phyloP scores from a whole-genome alignment of 352 stramenopile species.

The Phytophthora cryptogea region DNA sequence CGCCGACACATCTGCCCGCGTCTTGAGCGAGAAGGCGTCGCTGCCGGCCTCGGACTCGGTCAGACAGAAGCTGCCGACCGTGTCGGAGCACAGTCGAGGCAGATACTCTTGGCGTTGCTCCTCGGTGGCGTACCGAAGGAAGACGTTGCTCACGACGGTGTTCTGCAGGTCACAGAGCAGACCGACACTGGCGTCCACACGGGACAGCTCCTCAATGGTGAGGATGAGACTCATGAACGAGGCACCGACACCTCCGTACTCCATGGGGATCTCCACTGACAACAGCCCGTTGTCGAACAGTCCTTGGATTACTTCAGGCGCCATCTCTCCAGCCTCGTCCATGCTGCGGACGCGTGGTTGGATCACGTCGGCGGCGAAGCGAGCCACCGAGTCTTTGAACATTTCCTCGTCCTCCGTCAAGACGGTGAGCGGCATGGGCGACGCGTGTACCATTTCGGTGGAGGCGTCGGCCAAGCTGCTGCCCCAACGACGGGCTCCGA shows the following conservation, averaged over 20 bases:
- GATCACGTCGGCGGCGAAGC: slow-evolving; percentile 86
- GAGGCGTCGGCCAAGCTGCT: slow-evolving; percentile 13
- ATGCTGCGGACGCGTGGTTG: slow-evolving; percentile 90
- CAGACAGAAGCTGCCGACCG: slow-evolving; percentile 94
- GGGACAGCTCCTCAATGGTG: slow-evolving; percentile 95
- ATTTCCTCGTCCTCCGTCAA: slow-evolving; percentile 80
- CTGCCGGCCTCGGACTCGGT: slow-evolving; percentile 93
- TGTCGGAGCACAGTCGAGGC: slow-evolving; percentile 65
- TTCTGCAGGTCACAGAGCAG: slow-evolving; percentile 96
- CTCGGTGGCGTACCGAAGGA: slow-evolving; percentile 73
- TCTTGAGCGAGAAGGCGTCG: slow-evolving; percentile 96
- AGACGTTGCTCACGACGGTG: slow-evolving; percentile 94
- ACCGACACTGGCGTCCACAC: slow-evolving; percentile 94
- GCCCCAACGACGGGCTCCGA: slow-evolving; percentile 15
- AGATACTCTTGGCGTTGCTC: slow-evolving; percentile 86
- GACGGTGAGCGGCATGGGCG: slow-evolving; percentile 54
- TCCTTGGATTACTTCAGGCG: slow-evolving; percentile 83
- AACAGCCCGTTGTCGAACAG: slow-evolving; percentile 95
- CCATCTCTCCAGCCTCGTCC: slow-evolving; percentile 91
- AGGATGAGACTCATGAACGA: slow-evolving; percentile 95
- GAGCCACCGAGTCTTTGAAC: slow-evolving; percentile 83
- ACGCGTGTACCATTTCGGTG: not conserved
- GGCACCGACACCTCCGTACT: slow-evolving; percentile 92
- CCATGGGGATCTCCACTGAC: slow-evolving; percentile 94
- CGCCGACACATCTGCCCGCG: slow-evolving; percentile 75